These are phyloP conservation scores for Fusarium sp. DNA, from an alignment of 2,329 filamentous ascomycete genomes.

Conservation along the genomic window DNA sequence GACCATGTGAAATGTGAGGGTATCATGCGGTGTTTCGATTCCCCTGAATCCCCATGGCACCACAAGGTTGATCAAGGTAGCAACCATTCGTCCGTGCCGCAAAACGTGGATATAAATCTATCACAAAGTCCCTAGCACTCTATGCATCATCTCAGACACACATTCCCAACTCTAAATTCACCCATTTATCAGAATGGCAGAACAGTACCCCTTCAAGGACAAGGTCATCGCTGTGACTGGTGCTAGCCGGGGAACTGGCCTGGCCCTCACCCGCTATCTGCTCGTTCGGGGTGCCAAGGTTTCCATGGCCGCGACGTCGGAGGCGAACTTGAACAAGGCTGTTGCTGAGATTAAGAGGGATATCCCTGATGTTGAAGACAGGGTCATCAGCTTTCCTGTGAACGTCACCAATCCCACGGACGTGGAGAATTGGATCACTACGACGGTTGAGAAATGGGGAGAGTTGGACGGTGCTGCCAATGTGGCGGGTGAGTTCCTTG, in stretches of 20 bases:
- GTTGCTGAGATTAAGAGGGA: slow-evolving; percentile 37
- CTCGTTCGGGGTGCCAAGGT: slow-evolving; percentile 54
- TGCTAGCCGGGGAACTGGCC: slow-evolving; percentile 68
- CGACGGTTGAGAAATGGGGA: slow-evolving; percentile 49
- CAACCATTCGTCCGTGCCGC: neutral
- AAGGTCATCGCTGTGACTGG: slow-evolving; percentile 75
- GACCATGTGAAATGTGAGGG: neutral
- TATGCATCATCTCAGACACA: neutral
- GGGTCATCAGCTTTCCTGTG: slow-evolving; percentile 41
- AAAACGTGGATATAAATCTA: slow-evolving; percentile 20
- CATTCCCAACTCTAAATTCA: neutral
- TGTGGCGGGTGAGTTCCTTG: slow-evolving; percentile 46
- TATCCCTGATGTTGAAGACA: slow-evolving; percentile 37
- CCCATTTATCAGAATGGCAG: slow-evolving; percentile 31
- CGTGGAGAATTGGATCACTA: slow-evolving; percentile 50
- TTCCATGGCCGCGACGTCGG: slow-evolving; percentile 46
- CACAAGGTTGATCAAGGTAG: neutral
- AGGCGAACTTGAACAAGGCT: slow-evolving; percentile 43
- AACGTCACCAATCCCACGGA: slow-evolving; percentile 48
- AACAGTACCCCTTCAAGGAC: slow-evolving; percentile 39
- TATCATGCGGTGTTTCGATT: neutral
- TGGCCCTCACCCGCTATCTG: slow-evolving; percentile 62
- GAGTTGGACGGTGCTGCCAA: slow-evolving; percentile 52
- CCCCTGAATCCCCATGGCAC: neutral
- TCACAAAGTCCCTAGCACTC: neutral